Percentiles rank a stretch among this genome's conserved stretches.
phyloP scores from a whole-genome alignment of 768 basidiomycete genomes.

The Sarcodon aspratus region DNA sequence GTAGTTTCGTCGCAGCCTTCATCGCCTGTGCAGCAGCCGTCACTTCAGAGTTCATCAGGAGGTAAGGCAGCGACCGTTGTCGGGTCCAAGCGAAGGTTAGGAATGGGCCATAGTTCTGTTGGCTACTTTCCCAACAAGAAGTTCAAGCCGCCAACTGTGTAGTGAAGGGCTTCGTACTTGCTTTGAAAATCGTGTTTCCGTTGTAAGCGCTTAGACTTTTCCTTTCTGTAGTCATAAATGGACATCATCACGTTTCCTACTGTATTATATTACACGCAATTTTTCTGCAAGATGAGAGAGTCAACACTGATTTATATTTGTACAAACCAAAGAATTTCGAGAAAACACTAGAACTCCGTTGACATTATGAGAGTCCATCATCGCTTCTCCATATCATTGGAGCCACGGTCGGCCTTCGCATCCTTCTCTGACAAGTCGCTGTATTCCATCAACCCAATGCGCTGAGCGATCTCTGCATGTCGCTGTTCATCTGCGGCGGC shows the following conservation, averaged over 20 bases:
- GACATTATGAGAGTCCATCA: too few relatives aligned
- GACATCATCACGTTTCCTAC: too few relatives aligned
- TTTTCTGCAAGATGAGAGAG: too few relatives aligned
- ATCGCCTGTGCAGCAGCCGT: background rate
- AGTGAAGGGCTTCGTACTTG: background rate
- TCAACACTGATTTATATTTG: too few relatives aligned
- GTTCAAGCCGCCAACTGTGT: slow-evolving; percentile 40
- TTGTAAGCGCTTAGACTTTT: too few relatives aligned
- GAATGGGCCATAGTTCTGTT: slow-evolving; percentile 40
- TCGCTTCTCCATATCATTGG: too few relatives aligned
- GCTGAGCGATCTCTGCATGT: slow-evolving; percentile 39
- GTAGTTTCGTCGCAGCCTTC: background rate
- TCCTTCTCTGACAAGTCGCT: too few relatives aligned
- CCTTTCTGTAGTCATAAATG: too few relatives aligned
- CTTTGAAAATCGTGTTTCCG: background rate
- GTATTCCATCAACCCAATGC: slow-evolving; percentile 46
- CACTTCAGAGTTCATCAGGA: background rate
- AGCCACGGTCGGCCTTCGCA: too few relatives aligned
- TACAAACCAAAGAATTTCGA: too few relatives aligned
- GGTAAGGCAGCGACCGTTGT: background rate
- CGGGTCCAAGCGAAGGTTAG: slow-evolving; percentile 46
- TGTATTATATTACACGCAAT: too few relatives aligned
- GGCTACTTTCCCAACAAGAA: slow-evolving; percentile 55
- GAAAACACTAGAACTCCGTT: too few relatives aligned
- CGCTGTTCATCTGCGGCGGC: slow-evolving; percentile 44